Evolutionary conservation across 1,139 yeast species (phyloP), one percentile per base, ranked within the genome.

Genomic region (Lodderomyces oxycetoniae): DNA sequence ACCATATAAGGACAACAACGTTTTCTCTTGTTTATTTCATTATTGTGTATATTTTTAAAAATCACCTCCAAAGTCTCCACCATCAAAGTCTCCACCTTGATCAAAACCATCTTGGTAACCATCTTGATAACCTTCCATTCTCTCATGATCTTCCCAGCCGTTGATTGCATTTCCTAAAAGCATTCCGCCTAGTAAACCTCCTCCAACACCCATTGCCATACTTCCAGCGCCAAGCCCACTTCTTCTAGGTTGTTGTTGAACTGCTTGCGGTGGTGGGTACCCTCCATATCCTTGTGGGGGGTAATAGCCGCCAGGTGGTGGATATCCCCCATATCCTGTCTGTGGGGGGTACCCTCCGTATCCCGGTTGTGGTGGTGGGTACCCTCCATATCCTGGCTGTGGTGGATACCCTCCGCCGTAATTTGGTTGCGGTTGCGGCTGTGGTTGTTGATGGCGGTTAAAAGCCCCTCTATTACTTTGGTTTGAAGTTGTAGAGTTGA

Each of bases 141-240:
- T 43, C 15, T 53, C 54, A 38, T 54, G 52, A 12, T 59, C 53
- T 31, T 49, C 57, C 16, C 54, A 47, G 17, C 50, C 53, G 33
- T 48, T 49, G 40, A 75, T 46, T 28, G 69, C 69, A 17, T 61
- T 60, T n/a, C 71, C 74, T 22, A 79, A 50, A 40, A 81, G 55
- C 65, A 78, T 61, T 40, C 93, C 94, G 38, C 93, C 94, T 5
- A 84, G 57, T 37, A 84, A 52, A 58, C 95, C 95, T 20, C 83
- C 91, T 46, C 91, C 93, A 1, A 78, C 81, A 46, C 94, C 95
- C 51, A 80, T 55, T 19, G 82, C 77, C 61, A 76, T 49, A 24
- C 78, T 74, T 11, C 77, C 71, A 34, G 40, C 35, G 28, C 52
- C 34, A 36, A 39, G 9, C 30, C 44, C 37, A 37, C 43, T 33